Base-by-base conservation (phyloP, 164 flowering plant species). In the Vitis rotundifolia region DNA sequence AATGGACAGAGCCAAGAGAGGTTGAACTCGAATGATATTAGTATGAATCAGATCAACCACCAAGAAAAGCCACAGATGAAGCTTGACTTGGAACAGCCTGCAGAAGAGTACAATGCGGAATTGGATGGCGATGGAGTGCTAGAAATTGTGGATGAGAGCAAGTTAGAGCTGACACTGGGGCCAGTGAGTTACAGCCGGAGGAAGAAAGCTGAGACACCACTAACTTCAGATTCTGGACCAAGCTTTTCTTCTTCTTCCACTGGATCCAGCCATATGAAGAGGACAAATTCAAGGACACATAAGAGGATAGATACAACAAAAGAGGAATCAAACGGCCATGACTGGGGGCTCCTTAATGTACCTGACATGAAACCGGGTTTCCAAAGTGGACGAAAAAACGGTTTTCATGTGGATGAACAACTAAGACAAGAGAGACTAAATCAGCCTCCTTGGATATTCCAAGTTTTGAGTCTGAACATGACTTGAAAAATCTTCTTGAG, bases 161-260 rank as follows among this genome's bases (percentile, higher is more conserved):
- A 84, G 70, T 83, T 90, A 11, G 86, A 88, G 79, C 81, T 93
- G 62, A 91, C 97, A 13, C 78, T 93, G 57, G 94, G 94, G 9
- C 90, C 87, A 3, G 16, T 84, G 31, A 85, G 78, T 22, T 83
- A 70, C 65, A 74, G 48, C 26, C 69, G 67, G 54, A 83, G 82
- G 50, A 80, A 84, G 80, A 75, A 71, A 59, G 70, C 71, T 8
- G 75, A 75, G 49, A 72, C 79, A 10, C 70, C 82, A 8, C 59
- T 66, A 22, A 72, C 69, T 53, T 84, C 86, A 49, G 90, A 86
- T 74, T 80, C 85, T 1, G 87, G 86, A 28, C 82, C 71, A 56
- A 83, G 83, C 65, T 76, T 83, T 66, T 86, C 88, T 18, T 89
- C 93, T 15, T 85, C 90, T 18, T 86, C 89, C 10, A 76, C 80